Evolutionary conservation across 495 filamentous ascomycete species (phyloP).

Genomic region (Penicillium simplicissimum): DNA sequence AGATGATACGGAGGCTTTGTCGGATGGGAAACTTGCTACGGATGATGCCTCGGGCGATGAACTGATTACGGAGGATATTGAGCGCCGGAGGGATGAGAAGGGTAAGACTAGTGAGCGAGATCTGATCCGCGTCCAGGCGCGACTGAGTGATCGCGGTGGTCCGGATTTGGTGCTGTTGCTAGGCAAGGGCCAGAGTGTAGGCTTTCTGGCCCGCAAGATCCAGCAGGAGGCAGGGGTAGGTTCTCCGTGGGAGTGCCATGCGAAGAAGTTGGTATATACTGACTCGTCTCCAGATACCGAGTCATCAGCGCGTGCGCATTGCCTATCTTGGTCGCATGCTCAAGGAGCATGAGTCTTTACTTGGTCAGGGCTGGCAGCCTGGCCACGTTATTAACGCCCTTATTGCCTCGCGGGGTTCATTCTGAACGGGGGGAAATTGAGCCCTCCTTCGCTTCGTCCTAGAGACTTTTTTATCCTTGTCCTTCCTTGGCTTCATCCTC

Average conservation of each 20-base stretch:
- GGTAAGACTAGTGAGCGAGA: conserved; percentile 55
- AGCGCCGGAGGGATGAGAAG: conserved; percentile 66
- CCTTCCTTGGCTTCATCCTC: conserved; percentile 4
- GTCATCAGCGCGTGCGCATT: conserved; percentile 60
- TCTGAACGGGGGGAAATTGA: neutral
- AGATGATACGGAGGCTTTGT: conserved; percentile 47
- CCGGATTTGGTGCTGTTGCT: conserved; percentile 64
- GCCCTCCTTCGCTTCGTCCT: neutral
- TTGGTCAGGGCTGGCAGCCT: conserved; percentile 71
- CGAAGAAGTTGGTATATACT: conserved; percentile 4
- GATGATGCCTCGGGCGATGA: conserved; percentile 51
- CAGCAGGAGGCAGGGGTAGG: conserved; percentile 66
- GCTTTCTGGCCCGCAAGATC: conserved; percentile 60
- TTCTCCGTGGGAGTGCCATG: conserved; percentile 13
- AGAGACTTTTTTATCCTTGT: neutral
- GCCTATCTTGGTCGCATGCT: conserved; percentile 80
- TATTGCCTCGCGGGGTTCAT: conserved; percentile 51
- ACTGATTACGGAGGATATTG: conserved; percentile 50
- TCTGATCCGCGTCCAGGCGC: conserved; percentile 58
- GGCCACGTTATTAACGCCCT: conserved; percentile 80
- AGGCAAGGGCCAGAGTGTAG: conserved; percentile 61
- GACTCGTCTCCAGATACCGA: conserved; percentile 39
- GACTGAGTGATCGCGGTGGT: conserved; percentile 68
- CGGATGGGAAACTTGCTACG: conserved; percentile 45
- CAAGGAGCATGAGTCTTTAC: conserved; percentile 62